phyloP scores from a whole-genome alignment of 164 flowering plant genomes.

The Nymphaea thermarum region DNA sequence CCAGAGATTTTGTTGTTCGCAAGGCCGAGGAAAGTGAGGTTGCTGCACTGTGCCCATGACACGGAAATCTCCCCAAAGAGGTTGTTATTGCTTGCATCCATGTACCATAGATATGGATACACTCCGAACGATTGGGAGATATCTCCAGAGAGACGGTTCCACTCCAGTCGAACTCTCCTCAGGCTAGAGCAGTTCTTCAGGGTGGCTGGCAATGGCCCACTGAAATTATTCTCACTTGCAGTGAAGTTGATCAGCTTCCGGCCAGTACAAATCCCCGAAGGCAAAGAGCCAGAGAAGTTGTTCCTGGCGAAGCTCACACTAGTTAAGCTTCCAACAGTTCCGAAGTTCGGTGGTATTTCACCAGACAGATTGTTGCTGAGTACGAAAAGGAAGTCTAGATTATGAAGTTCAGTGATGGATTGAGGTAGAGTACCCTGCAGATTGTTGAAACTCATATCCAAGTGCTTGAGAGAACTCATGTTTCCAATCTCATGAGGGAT shows the following conservation, averaged over 20 bases:
- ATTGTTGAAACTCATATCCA: too few relatives aligned
- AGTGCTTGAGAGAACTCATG: not conserved
- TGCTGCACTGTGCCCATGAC: not conserved
- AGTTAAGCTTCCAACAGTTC: too few relatives aligned
- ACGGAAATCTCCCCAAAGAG: not conserved
- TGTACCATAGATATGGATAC: not conserved
- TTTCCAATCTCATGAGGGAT: not conserved
- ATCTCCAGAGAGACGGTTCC: too few relatives aligned
- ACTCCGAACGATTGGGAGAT: not conserved
- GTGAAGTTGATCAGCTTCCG: not conserved
- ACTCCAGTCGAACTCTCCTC: too few relatives aligned
- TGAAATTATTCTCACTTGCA: not conserved
- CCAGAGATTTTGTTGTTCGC: not conserved
- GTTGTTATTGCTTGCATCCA: not conserved
- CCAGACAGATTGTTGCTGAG: too few relatives aligned
- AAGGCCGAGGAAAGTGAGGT: not conserved
- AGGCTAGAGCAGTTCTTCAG: not conserved
- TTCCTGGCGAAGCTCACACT: too few relatives aligned
- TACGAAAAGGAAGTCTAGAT: too few relatives aligned
- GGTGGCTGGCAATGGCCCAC: not conserved
- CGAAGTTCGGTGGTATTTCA: too few relatives aligned
- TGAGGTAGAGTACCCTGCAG: too few relatives aligned
- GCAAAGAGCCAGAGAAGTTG: too few relatives aligned
- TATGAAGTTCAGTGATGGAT: too few relatives aligned
- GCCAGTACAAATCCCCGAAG: not conserved